Base-by-base conservation (phyloP, 176 grass and related monocot genomes). In the Ensete ventricosum region DNA sequence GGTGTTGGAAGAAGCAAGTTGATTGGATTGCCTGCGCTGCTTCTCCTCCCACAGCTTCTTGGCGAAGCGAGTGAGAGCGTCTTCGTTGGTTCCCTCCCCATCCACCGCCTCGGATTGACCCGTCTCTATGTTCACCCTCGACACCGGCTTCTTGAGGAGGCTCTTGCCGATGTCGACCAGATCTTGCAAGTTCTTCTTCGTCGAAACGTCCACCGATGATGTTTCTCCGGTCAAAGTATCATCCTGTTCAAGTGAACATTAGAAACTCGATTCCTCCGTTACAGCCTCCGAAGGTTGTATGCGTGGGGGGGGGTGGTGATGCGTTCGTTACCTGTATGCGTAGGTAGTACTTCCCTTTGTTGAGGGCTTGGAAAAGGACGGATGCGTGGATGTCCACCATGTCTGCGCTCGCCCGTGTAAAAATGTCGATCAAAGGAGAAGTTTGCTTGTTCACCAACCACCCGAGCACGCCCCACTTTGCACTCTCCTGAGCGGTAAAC, bases 351-450 rank as follows among this genome's bases (percentile, higher is more conserved):
- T 64, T 50, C 64, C 77, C 20, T 0, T 58, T 85, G 0, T 22
- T 17, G 1, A 88, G 88, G 0, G 79, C 79, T 65, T 88, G 48
- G 3, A 96, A 91, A 8, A 91, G 72, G 7, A 86, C 53, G 0
- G 79, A 22, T 1, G 88, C 81, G 73, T 96, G 73, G 81, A 96
- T 90, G 75, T 92, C 93, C 2, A 96, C 91, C 91, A 96, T 83
- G 72, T 91, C 83, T 14, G 81, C 69, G 80, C 83, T 96, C 2
- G 89, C 83, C 12, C 87, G 53, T 34, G 81, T 88, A 71, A 88
- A 92, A 71, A 92, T 64, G 54, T 96, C 85, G 11, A 96, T 59
- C 50, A 96, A 64, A 50, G 89, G 92, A 1, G 83, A 81, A 1
- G 64, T 79, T 54, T 77, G 48, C 1, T 64, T 62, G 64, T 96